Evolutionary conservation across 441 rosid species (phyloP).

Genomic region (Kokia cookei): DNA sequence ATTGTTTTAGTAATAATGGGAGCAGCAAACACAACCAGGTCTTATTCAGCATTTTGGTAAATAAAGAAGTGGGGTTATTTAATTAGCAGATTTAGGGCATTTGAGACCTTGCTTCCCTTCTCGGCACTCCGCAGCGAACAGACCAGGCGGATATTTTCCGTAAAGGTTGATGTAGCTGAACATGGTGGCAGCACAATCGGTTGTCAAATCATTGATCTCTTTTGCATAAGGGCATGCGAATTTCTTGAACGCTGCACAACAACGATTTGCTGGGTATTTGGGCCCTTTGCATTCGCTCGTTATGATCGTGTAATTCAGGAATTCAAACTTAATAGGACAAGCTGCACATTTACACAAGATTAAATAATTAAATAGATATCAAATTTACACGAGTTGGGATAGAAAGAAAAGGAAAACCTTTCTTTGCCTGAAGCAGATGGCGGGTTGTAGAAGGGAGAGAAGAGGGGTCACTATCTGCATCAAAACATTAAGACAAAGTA

Average conservation of each 20-base stretch:
- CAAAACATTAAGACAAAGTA: too few species aligned
- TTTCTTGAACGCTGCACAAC: not conserved
- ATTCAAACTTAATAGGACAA: not conserved
- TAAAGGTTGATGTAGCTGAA: constrained; percentile 77
- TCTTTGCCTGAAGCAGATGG: not conserved
- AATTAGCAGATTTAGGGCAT: constrained; percentile 11
- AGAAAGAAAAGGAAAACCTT: not conserved
- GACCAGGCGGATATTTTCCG: constrained; percentile 74
- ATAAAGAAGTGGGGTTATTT: too few species aligned
- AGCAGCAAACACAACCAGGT: too few species aligned
- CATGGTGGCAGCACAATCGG: constrained; percentile 62
- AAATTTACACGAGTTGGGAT: too few species aligned
- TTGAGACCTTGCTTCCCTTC: constrained; percentile 50
- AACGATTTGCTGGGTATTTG: not conserved
- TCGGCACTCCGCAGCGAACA: constrained; percentile 58
- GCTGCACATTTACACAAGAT: not conserved
- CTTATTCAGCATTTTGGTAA: too few species aligned
- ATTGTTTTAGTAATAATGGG: too few species aligned
- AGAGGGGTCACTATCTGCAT: too few species aligned
- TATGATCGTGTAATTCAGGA: not conserved
- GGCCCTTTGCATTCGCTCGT: not conserved
- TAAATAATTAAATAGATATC: too few species aligned
- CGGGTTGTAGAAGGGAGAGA: not conserved
- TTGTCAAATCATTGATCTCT: constrained; percentile 34
- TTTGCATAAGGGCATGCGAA: not conserved